Conservation (phyloP, 2,329 filamentous ascomycete species). For the Fusarium sp. region DNA sequence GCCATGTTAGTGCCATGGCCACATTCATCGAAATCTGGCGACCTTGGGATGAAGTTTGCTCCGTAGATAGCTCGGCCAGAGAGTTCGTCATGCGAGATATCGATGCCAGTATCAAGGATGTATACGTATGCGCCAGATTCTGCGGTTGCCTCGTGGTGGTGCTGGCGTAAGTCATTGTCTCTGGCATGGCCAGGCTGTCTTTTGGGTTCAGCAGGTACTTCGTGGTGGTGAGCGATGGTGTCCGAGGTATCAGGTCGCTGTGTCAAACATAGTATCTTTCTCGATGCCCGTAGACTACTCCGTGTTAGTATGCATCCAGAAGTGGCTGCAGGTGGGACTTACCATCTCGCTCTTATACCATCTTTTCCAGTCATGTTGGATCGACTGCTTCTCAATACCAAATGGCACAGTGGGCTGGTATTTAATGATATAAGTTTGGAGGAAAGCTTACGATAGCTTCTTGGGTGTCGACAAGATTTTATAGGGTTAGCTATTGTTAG, state of each 20-base stretch:
- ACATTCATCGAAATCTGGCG: background rate
- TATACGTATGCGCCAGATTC: background rate
- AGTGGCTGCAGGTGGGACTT: fast-evolving
- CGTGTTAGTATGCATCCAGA: fast-evolving
- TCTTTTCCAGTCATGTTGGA: fast-evolving
- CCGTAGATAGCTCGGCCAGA: background rate
- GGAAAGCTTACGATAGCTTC: fast-evolving
- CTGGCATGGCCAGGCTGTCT: no score
- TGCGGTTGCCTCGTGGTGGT: background rate
- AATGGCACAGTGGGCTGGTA: fast-evolving
- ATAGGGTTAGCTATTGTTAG: fast-evolving
- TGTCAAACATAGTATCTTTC: no score
- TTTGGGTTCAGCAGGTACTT: no score
- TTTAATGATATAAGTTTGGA: fast-evolving
- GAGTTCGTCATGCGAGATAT: background rate
- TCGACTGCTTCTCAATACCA: fast-evolving
- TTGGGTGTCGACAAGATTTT: background rate
- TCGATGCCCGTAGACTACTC: fast-evolving
- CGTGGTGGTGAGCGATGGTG: background rate
- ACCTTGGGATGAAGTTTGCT: background rate
- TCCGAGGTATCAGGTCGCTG: background rate
- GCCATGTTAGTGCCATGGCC: constrained; percentile 4
- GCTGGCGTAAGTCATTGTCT: background rate
- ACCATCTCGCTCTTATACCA: background rate
- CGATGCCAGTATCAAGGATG: background rate